Evolutionary conservation across 2,329 filamentous ascomycete genomes (phyloP).

Genomic region (Aspergillus sp.): DNA sequence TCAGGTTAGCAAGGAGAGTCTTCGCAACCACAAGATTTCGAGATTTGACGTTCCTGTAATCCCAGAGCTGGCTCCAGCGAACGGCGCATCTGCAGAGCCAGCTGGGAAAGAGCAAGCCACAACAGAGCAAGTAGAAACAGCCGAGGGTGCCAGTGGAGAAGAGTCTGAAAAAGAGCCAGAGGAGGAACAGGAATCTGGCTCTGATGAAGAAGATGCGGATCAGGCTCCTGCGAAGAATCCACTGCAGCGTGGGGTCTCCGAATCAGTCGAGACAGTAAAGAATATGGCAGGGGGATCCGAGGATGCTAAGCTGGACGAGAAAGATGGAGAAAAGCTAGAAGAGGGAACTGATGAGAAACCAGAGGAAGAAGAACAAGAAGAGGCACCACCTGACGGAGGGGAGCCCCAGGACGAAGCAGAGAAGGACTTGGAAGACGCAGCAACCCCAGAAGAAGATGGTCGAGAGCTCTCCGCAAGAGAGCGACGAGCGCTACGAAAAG

Average conservation of each 20-base stretch:
- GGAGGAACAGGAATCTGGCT: conserved; percentile 13
- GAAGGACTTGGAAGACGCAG: conserved; percentile 24
- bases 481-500: conserved; percentile 29
- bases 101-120: neutral
- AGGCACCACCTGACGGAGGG: conserved; percentile 13
- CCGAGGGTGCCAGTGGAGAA: conserved; percentile 14
- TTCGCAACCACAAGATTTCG: conserved; percentile 70
- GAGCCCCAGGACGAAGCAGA: conserved; percentile 21
- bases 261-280: conserved; percentile 14
- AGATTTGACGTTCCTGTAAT: conserved; percentile 40
- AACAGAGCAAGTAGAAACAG: conserved; percentile 8
- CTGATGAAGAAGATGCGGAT: conserved; percentile 12
- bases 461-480: conserved; percentile 35
- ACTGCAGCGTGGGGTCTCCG: conserved; percentile 11
- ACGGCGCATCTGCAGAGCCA: neutral
- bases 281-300: conserved; percentile 12
- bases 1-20: conserved; percentile 79
- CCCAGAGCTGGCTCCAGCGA: conserved; percentile 8
- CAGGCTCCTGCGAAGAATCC: conserved; percentile 9
- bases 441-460: conserved; percentile 5
- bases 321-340: conserved; percentile 23
- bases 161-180: conserved; percentile 15
- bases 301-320: conserved; percentile 18
- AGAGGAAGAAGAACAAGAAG: conserved; percentile 8
- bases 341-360: conserved; percentile 1